Base-by-base conservation (phyloP, 2,329 filamentous ascomycete genomes). In the Hymenoscyphus repandus region DNA sequence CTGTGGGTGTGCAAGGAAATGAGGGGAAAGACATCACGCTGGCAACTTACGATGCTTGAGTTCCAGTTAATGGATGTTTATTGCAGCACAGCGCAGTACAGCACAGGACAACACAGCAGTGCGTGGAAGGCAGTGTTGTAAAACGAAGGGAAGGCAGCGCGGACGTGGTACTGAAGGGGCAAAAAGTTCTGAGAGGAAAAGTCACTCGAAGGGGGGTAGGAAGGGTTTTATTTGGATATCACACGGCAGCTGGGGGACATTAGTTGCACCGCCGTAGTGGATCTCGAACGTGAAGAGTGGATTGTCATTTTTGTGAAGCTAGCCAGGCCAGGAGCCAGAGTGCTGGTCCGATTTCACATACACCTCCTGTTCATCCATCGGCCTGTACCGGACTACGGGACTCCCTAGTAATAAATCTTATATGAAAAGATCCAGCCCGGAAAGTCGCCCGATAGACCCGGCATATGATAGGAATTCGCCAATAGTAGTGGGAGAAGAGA, bases 121-220 rank as follows among this genome's bases (percentile, higher is more conserved):
- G 17, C 45, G n/a, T 13, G 18, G 20, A 12, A 39, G 43, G 27
- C 36, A 39, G 20, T 34, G 38, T 43, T 34, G 39, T 5, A 33
- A 36, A 47, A 42, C 41, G 56, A 54, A 51, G 51, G 56, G 50
- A 52, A 52, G 34, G 34, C 31, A 45, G 46, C 13, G 37, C 37
- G 18, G 22, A 27, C 22, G 22, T 27, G 22, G 22, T 27, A 27
- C 22, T 27, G 22, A 51, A 36, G 44, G 15, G 39, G 45, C 20
- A n/a, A 18, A 22, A 20, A 33, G 18, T 34, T 34, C 18, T 30
- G 15, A 49, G 42, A 17, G 17, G 13, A 31, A 36, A 17, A 49
- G 31, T n/a, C n/a, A 43, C 20, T 17, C n/a, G 27, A 1, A 10
- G 31, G 30, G 32, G 46, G 46, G 31, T 12, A 5, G 46, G 13